Evolutionary conservation across 768 basidiomycete genomes (phyloP).

Genomic region (Kwoniella europaea): DNA sequence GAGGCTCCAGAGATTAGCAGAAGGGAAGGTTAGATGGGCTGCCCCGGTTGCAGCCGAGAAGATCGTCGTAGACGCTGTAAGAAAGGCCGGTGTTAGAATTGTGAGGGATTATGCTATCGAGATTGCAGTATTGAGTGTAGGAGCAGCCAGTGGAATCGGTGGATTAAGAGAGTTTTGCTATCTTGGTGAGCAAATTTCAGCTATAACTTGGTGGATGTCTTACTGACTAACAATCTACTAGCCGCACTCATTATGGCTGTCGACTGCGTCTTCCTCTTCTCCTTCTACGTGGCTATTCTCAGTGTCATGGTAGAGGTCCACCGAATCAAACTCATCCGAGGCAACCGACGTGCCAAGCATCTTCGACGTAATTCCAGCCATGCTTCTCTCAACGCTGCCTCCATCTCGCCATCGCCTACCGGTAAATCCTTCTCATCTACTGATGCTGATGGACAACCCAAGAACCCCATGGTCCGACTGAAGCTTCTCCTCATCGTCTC

Average conservation of each 20-base stretch:
- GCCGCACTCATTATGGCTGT: conserved; percentile 84
- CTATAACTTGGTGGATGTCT: too few species aligned
- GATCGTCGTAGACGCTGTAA: conserved; percentile 82
- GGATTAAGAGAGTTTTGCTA: conserved; percentile 94
- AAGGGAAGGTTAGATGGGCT: conserved; percentile 58
- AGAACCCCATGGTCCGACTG: conserved; percentile 82
- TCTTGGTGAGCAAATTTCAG: conserved; percentile 60
- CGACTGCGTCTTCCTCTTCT: conserved; percentile 86
- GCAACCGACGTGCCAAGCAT: conserved; percentile 53
- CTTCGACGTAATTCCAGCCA: conserved; percentile 44
- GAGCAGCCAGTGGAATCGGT: conserved; percentile 82
- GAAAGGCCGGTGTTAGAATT: conserved; percentile 77
- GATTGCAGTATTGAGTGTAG: conserved; percentile 83
- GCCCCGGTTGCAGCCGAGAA: conserved; percentile 70
- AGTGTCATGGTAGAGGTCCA: conserved; percentile 89
- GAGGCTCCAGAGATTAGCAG: conserved; percentile 54
- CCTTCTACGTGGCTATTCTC: conserved; percentile 85
- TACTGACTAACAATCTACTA: background rate
- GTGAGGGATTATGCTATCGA: conserved; percentile 93
- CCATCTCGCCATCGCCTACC: conserved; percentile 15
- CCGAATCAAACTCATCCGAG: conserved; percentile 62
- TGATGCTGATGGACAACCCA: conserved; percentile 60
- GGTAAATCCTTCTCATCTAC: conserved; percentile 36
- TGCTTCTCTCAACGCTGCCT: conserved; percentile 50
- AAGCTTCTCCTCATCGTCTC: conserved; percentile 90